Conservation (phyloP, 331 rosid species). For the Dryas integrifolia region DNA sequence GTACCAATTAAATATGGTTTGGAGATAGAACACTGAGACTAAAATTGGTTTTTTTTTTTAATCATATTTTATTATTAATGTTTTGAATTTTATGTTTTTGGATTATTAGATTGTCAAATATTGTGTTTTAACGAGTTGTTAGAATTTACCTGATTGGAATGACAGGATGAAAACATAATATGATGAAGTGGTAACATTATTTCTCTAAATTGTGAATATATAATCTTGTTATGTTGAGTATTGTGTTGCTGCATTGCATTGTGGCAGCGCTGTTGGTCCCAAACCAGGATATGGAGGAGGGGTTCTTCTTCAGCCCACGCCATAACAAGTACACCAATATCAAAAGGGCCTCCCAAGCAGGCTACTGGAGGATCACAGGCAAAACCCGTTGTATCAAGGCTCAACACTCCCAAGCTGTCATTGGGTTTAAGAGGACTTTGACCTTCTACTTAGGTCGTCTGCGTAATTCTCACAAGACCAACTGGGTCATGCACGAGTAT, state of each 20-base stretch:
- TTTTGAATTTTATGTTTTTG: too few relatives aligned
- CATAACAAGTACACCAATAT: conserved; percentile 33
- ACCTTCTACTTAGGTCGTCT: conserved; percentile 37
- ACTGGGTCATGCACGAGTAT: conserved; percentile 57
- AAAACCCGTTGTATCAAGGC: conserved; percentile 21
- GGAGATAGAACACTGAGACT: too few relatives aligned
- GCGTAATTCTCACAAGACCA: conserved; percentile 9
- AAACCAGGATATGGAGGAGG: conserved; percentile 8
- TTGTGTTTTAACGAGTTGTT: too few relatives aligned
- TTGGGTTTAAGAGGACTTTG: conserved; percentile 53
- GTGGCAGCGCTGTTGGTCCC: neutral
- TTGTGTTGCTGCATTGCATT: neutral
- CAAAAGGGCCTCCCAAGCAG: conserved; percentile 43
- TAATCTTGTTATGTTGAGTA: neutral
- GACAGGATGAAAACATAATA: too few relatives aligned
- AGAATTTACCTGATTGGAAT: too few relatives aligned
- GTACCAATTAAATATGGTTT: too few relatives aligned
- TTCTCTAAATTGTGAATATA: too few relatives aligned
- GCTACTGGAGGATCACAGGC: conserved; percentile 59
- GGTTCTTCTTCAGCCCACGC: conserved; percentile 41
- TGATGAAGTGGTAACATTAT: too few relatives aligned
- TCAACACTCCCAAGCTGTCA: conserved; percentile 25
- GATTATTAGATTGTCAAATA: too few relatives aligned
- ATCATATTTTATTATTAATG: too few relatives aligned
- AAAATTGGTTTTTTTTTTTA: too few relatives aligned